Base-by-base conservation (phyloP, 2,329 filamentous ascomycete genomes). In the Hypomyces perniciosus region DNA sequence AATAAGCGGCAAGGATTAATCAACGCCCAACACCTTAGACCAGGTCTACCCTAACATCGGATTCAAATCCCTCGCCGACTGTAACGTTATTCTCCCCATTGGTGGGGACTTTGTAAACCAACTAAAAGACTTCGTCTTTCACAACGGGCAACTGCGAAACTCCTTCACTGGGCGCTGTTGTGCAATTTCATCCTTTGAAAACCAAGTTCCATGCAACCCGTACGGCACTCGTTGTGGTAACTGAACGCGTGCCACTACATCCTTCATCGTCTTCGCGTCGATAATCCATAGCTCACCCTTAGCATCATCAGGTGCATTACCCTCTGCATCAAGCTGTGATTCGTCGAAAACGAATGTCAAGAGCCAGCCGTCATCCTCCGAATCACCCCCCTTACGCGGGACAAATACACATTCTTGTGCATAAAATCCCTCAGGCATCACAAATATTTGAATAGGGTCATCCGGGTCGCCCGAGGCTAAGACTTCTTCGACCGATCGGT, bases 291-390 rank as follows among this genome's bases (percentile, higher is more conserved):
- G 68, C 63, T 88, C 84, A 31, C 79, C 83, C 27, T 62, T 69
- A 0, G 79, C 71, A 1, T 65, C 64, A 0, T 70, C 64, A 1
- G 51, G 58, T 47, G 76, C 79, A 37, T 74, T 66, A 0, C 76
- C 79, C 0, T 66, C 50, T 1, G 65, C 61, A n/a, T 81, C 72
- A 0, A 87, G 68, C 60, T 88, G 83, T 1, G 73, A 71, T 58
- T 88, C 85, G 55, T 88, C 81, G 54, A 88, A 88, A 1, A 84
- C 83, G 56, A 86, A 88, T 42, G 80, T 83, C 4, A 88, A 67
- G 1, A 88, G 68, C 66, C 77, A 88, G 0, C 85, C 85, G 55
- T 84, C 81, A 57, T 88, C 84, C 61, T 88, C 85, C 1, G 57
- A 62, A 1, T 41, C 52, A 0, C 68, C 64, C 8, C 65, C 57